Evolutionary conservation across 768 basidiomycete genomes (phyloP).

Genomic region (Pleurotus ostreatus): DNA sequence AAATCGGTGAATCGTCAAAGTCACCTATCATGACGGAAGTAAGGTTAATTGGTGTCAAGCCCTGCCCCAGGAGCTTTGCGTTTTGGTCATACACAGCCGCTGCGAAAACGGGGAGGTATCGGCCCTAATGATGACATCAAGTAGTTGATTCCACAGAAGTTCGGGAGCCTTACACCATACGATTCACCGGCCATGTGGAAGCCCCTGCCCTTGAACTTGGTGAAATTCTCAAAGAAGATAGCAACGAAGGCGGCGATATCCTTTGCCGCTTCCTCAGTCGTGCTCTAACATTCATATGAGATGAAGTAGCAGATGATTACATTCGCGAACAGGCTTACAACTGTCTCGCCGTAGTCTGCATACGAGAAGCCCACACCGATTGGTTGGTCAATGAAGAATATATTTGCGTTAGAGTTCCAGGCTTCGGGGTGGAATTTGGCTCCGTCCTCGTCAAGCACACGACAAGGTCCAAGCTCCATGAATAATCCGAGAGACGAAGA

Average conservation of each 20-base stretch:
- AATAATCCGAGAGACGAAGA: constrained; percentile 55
- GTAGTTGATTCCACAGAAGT: neutral
- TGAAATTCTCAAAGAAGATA: constrained; percentile 74
- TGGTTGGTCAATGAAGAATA: constrained; percentile 63
- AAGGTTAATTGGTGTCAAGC: constrained; percentile 59
- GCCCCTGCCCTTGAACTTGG: constrained; percentile 59
- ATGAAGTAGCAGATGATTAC: no score
- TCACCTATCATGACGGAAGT: constrained; percentile 69
- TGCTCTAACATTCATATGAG: constrained; percentile 33
- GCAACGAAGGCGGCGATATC: constrained; percentile 70
- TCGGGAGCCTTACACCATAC: constrained; percentile 52
- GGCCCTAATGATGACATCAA: constrained; percentile 38
- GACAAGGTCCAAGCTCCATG: constrained; percentile 77
- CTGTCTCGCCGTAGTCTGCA: constrained; percentile 58
- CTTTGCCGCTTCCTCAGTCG: constrained; percentile 62
- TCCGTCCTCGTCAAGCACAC: constrained; percentile 45
- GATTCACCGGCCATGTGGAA: constrained; percentile 75
- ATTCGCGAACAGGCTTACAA: constrained; percentile 30
- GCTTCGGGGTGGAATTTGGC: constrained; percentile 54
- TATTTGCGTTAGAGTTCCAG: constrained; percentile 66
- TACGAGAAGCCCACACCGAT: constrained; percentile 61
- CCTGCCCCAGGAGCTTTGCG: constrained; percentile 42
- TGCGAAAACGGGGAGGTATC: constrained; percentile 73
- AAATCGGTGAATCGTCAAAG: neutral
- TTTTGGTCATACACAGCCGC: constrained; percentile 77